Evolutionary conservation across 768 basidiomycete species (phyloP), one percentile per base, ranked within the genome.

Genomic region (Mycena haematopus): DNA sequence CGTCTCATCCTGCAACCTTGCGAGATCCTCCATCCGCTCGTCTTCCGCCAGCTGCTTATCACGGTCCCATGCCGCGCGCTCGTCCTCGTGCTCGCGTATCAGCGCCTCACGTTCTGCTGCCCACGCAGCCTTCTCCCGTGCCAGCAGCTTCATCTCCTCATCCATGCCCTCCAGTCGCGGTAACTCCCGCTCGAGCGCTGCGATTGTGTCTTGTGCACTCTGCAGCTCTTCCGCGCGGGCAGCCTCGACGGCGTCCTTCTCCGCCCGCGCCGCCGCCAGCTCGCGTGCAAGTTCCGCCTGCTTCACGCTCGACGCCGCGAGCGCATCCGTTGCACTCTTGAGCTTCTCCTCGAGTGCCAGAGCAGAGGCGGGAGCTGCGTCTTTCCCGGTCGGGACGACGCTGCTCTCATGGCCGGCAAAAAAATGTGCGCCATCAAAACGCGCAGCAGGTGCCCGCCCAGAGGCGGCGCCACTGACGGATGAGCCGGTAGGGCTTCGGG

Each of bases 401-500:
- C 91, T 83, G 46, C 87, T 82, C 4, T 84, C 86, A 66, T 94
- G 90, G 0, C 93, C 93, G 0, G 94, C 91, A 66, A 94, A 94
- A 56, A 95, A 79, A 76, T 94, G 92, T 0, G 89, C 86, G 14
- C 92, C 92, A 56, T 92, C 91, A 71, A 95, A 95, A 40, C 85
- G 86, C 10, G 77, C 17, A 9, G 58, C 46, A 13, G 46, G 68
- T 44, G 78, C 80, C n/a, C 81, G 76, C 6, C 84, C 76, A 14
- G 54, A 55, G 29, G 81, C 74, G 1, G 81, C 64, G 47, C 80
- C 82, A 27, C 79, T 76, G 22, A 76, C 74, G 27, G 81, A 80
- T 9, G 82, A 83, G 27, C 70, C 70, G 1, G 73, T 70, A 5
- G 86, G 84, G 68, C 84, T 86, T 68, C 84, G 77, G 2, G 84